phyloP scores from a whole-genome alignment of 306 rosid species.

The Vigna hirtella region DNA sequence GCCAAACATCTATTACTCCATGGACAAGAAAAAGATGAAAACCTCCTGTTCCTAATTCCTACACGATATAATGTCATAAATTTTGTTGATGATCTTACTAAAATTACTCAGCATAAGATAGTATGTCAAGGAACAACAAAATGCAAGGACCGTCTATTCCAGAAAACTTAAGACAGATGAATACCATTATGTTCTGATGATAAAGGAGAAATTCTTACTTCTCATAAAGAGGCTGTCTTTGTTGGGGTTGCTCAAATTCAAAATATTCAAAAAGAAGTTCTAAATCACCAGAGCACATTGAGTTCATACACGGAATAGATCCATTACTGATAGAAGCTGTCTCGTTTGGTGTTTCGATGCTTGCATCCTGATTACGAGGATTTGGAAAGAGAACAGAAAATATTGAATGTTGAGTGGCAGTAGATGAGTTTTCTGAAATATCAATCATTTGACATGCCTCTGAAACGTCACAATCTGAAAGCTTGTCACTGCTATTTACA shows the following conservation, averaged over 20 bases:
- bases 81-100: neutral
- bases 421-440: constrained; percentile 50
- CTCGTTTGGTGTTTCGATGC: constrained; percentile 37
- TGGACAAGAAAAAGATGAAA: neutral
- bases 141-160: neutral
- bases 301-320: constrained; percentile 46
- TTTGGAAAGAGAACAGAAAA: constrained; percentile 58
- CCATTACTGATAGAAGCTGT: neutral
- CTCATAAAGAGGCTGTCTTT: constrained; percentile 72
- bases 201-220: constrained; percentile 58
- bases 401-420: constrained; percentile 49
- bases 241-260: constrained; percentile 82
- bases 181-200: constrained; percentile 27
- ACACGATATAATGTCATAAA: neutral
- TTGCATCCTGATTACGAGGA: constrained; percentile 44
- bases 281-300: constrained; percentile 48
- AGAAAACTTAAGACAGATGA: neutral
- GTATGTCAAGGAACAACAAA: constrained; percentile 10
- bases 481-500: constrained; percentile 24
- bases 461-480: constrained; percentile 43
- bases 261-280: constrained; percentile 89
- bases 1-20: constrained; percentile 1
- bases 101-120: constrained; percentile 15
- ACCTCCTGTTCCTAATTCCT: constrained; percentile 7
- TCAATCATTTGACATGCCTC: constrained; percentile 42